Percentiles rank a stretch among this genome's conserved stretches.
phyloP scores from a whole-genome alignment of 2,329 filamentous ascomycete genomes.

The Colletotrichum paranaense region DNA sequence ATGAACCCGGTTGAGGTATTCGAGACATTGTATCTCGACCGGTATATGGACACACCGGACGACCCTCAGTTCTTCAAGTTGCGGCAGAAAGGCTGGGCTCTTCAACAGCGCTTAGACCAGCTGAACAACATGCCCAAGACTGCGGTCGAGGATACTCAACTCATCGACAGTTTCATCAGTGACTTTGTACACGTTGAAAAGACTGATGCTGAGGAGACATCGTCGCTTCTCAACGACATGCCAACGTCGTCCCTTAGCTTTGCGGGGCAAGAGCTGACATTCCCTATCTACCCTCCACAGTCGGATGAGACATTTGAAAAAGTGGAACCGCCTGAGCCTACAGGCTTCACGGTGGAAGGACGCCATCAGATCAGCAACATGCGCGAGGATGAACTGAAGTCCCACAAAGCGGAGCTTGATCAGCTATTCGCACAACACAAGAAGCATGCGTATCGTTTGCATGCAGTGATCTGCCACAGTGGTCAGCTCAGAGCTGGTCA shows the following conservation, averaged over 20 bases:
- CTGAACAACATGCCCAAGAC: slow-evolving; percentile 45
- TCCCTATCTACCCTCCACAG: slow-evolving; percentile 14
- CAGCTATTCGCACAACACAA: slow-evolving; percentile 72
- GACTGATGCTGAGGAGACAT: background rate
- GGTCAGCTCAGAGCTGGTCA: slow-evolving; percentile 81
- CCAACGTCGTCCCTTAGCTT: slow-evolving; percentile 30
- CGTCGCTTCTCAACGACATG: slow-evolving; percentile 17
- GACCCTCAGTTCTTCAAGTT: slow-evolving; percentile 71
- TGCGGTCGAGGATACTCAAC: slow-evolving; percentile 21
- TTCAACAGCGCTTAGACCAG: slow-evolving; percentile 71
- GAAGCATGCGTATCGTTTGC: slow-evolving; percentile 81
- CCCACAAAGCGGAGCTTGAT: slow-evolving; percentile 45
- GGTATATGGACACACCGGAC: slow-evolving; percentile 79
- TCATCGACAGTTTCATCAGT: slow-evolving; percentile 15
- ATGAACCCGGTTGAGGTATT: slow-evolving; percentile 82
- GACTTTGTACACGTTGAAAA: slow-evolving; percentile 24
- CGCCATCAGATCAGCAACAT: slow-evolving; percentile 53
- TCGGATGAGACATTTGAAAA: slow-evolving; percentile 3
- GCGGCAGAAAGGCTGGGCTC: slow-evolving; percentile 79
- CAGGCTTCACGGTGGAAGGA: background rate
- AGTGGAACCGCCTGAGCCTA: background rate
- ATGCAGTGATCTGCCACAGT: slow-evolving; percentile 93
- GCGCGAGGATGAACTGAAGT: slow-evolving; percentile 53
- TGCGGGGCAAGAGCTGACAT: slow-evolving; percentile 15
- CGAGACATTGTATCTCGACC: slow-evolving; percentile 85